Conservation (phyloP, 352 stramenopile genomes). For the Phytophthora cryptogea region DNA sequence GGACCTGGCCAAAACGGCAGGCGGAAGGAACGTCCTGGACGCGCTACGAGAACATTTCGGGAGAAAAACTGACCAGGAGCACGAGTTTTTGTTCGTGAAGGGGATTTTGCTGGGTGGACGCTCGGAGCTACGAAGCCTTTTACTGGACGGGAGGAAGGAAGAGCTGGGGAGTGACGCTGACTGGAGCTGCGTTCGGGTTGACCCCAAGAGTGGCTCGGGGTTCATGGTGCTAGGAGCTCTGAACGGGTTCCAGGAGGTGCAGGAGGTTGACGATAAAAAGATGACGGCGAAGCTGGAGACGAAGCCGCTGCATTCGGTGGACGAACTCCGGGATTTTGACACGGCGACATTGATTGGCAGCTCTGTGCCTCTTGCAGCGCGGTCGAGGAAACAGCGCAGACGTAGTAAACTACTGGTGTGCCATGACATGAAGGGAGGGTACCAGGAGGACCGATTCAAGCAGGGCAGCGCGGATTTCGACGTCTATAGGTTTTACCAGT, state of each 20-base stretch:
- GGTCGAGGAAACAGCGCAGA: conserved; percentile 27
- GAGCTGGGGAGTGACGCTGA: conserved; percentile 15
- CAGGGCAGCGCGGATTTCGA: conserved; percentile 44
- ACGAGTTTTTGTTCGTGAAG: conserved; percentile 39
- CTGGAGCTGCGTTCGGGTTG: conserved; percentile 31
- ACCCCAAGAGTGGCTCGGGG: conserved; percentile 22
- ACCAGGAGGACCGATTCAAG: conserved; percentile 43
- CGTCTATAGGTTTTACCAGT: conserved; percentile 56
- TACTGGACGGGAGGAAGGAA: conserved; percentile 18
- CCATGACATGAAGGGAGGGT: conserved; percentile 63
- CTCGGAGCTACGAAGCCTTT: conserved; percentile 16
- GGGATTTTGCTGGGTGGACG: conserved; percentile 25
- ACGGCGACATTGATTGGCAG: conserved; percentile 12
- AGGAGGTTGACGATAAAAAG: neutral
- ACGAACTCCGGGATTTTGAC: conserved; percentile 39
- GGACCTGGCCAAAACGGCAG: conserved; percentile 31
- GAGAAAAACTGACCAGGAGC: neutral
- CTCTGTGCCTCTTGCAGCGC: conserved; percentile 32
- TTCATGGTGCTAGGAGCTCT: conserved; percentile 36
- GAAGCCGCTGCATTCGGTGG: conserved; percentile 34
- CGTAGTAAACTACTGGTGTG: conserved; percentile 60
- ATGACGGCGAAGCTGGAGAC: conserved; percentile 23
- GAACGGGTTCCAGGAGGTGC: conserved; percentile 30
- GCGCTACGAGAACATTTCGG: conserved; percentile 18
- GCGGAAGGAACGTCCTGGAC: conserved; percentile 30